phyloP scores from a whole-genome alignment of 176 grass and related monocot species.

The Melocanna baccifera region DNA sequence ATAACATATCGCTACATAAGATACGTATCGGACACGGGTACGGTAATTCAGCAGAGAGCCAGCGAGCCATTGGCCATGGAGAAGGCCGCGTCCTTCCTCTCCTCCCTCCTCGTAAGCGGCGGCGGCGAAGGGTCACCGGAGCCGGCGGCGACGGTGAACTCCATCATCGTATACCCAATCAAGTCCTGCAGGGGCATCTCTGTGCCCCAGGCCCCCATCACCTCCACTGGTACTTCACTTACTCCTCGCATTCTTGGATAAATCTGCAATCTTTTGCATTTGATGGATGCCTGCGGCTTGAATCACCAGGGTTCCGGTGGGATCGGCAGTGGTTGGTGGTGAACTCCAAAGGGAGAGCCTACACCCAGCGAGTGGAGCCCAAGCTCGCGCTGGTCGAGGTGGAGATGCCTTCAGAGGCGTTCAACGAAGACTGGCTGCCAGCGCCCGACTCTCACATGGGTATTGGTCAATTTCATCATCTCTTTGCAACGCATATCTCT shows the following conservation, averaged over 20 bases:
- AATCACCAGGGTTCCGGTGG: constrained; percentile 65
- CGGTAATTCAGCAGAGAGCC: too few species aligned
- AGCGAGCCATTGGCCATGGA: constrained; percentile 37
- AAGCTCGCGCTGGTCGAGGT: constrained; percentile 72
- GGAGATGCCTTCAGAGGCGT: constrained; percentile 62
- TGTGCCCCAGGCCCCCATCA: constrained; percentile 62
- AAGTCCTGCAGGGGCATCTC: constrained; percentile 79
- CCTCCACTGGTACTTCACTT: constrained; percentile 48
- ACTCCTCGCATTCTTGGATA: not conserved
- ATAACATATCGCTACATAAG: too few species aligned
- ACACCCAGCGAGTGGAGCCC: constrained; percentile 80
- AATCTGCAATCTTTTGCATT: not conserved
- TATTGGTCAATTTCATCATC: not conserved
- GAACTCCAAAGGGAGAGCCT: constrained; percentile 63
- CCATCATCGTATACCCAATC: constrained; percentile 77
- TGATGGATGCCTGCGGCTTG: not conserved
- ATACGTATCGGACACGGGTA: too few species aligned
- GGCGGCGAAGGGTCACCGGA: constrained; percentile 12
- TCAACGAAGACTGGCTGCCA: constrained; percentile 54
- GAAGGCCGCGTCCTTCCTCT: constrained; percentile 49
- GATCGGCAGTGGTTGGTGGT: constrained; percentile 90
- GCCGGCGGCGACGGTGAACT: constrained; percentile 41
- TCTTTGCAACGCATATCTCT: not conserved
- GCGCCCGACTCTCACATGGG: constrained; percentile 58
- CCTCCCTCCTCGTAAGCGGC: constrained; percentile 41